phyloP scores from a whole-genome alignment of 306 rosid genomes.

The Myrica gale region DNA sequence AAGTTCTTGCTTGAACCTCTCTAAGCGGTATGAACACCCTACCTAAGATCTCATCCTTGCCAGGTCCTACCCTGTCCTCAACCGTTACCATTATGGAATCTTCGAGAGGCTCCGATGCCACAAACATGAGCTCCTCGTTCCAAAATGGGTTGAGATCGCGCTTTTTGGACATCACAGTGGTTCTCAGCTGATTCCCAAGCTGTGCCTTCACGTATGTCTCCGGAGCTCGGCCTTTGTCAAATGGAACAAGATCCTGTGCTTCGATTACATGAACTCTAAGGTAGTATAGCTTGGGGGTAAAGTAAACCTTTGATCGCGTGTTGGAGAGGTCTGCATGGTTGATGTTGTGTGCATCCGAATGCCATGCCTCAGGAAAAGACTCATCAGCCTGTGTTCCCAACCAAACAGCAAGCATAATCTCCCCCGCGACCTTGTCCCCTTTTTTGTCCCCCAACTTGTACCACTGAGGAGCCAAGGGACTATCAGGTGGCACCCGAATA shows the following conservation, averaged over 20 bases:
- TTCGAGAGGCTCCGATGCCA: constrained; percentile 87
- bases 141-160: constrained; percentile 55
- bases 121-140: constrained; percentile 88
- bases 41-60: constrained; percentile 61
- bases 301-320: constrained; percentile 83
- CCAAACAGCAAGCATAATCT: constrained; percentile 96
- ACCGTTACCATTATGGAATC: constrained; percentile 58
- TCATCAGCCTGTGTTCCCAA: constrained; percentile 97
- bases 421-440: constrained; percentile 58
- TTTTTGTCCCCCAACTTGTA: constrained; percentile 70
- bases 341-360: constrained; percentile 80
- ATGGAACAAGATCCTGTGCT: constrained; percentile 81
- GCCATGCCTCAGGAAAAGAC: constrained; percentile 96
- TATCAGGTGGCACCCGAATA: constrained; percentile 75
- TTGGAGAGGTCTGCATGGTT: constrained; percentile 63
- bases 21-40: constrained; percentile 53
- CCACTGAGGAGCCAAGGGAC: constrained; percentile 99
- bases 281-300: constrained; percentile 83
- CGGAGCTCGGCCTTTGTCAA: constrained; percentile 49
- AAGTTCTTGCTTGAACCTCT: constrained; percentile 44
- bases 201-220: constrained; percentile 54
- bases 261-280: constrained; percentile 74
- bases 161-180: constrained; percentile 41
- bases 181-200: constrained; percentile 56
- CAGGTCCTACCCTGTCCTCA: constrained; percentile 61